Evolutionary conservation across 352 stramenopile species (phyloP).

Genomic region (Phytophthora foliorum): DNA sequence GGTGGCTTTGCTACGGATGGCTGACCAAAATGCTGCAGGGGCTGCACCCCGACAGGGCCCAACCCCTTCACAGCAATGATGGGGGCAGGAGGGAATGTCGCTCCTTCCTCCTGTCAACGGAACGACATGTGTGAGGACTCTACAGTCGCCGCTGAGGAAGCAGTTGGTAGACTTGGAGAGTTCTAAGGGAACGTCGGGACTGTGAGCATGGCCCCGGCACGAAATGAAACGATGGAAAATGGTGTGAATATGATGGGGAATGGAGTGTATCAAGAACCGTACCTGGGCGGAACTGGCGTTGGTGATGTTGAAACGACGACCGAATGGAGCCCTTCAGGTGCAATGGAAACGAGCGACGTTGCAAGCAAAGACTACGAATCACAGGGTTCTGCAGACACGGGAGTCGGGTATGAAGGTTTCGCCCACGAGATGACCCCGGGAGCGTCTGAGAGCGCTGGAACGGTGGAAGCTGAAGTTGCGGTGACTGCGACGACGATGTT

Average conservation of each 20-base stretch:
- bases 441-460: too few relatives aligned
- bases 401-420: too few relatives aligned
- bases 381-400: too few relatives aligned
- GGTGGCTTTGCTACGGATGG: not conserved
- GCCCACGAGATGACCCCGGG: too few relatives aligned
- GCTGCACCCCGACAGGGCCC: not conserved
- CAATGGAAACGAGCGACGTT: too few relatives aligned
- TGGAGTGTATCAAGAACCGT: not conserved
- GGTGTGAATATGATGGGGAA: not conserved
- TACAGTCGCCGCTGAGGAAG: not conserved
- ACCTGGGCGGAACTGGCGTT: too few relatives aligned
- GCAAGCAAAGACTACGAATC: too few relatives aligned
- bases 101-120: conserved; percentile 3
- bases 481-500: too few relatives aligned
- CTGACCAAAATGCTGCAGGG: not conserved
- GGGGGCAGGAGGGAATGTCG: conserved; percentile 11
- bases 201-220: not conserved
- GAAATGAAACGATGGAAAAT: not conserved
- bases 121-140: not conserved
- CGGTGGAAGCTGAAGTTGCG: too few relatives aligned
- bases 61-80: not conserved
- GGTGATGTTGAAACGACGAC: too few relatives aligned
- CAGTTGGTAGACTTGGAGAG: not conserved
- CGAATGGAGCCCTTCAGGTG: too few relatives aligned
- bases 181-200: not conserved